These are phyloP conservation scores for Papiliotrema terrestris DNA, from an alignment of 1,284 basidiomycete species.

Conservation along the genomic window DNA sequence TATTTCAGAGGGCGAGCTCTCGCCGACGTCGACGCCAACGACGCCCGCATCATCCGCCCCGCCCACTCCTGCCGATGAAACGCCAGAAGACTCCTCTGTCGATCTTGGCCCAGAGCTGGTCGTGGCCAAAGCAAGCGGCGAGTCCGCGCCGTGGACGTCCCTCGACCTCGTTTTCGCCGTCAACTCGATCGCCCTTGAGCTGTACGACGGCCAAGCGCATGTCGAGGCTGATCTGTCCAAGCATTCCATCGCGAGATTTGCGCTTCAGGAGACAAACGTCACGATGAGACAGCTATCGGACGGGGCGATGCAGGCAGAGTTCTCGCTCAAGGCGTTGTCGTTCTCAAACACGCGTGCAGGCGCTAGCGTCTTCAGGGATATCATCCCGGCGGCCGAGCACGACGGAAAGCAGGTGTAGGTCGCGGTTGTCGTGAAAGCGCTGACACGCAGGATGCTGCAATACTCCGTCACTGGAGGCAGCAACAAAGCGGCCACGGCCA, in stretches of 20 bases:
- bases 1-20: constrained; percentile 43
- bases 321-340: constrained; percentile 84
- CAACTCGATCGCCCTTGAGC: constrained; percentile 75
- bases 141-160: constrained; percentile 56
- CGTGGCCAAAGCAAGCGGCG: constrained; percentile 21
- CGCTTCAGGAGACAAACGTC: constrained; percentile 73
- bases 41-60: constrained; percentile 5
- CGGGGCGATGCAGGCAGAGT: constrained; percentile 78
- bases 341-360: constrained; percentile 84
- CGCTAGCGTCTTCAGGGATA: constrained; percentile 84
- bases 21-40: constrained; percentile 19
- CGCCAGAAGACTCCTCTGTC: constrained; percentile 26
- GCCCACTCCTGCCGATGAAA: constrained; percentile 15
- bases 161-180: constrained; percentile 76
- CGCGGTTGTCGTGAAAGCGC: neutral
- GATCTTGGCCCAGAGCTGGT: constrained; percentile 55
- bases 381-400: constrained; percentile 87
- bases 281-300: constrained; percentile 81
- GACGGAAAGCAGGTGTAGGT: constrained; percentile 74
- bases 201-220: constrained; percentile 73
- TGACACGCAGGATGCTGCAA: constrained; percentile 64
- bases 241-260: constrained; percentile 81
- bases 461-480: constrained; percentile 69
- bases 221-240: constrained; percentile 63
- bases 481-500: constrained; percentile 62